Evolutionary conservation across 1,139 yeast species (phyloP), one percentile per base, ranked within the genome.

Genomic region (Pichia sp.): DNA sequence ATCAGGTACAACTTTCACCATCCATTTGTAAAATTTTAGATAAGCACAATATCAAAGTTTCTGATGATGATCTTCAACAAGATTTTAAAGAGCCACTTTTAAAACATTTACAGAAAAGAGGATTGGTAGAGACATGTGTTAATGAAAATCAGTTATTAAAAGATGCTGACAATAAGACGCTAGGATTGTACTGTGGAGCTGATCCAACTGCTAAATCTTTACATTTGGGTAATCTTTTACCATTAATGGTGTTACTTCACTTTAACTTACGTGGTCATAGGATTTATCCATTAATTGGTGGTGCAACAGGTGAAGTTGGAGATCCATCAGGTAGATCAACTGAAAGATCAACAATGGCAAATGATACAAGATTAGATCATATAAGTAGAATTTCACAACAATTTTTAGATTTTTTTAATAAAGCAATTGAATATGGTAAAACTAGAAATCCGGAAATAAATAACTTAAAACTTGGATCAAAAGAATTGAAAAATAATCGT

Each of bases 241-340:
- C 98, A 1, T 66, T 92, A 52, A 78, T 94, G 81, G 80, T 87
- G 4, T 66, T 90, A 39, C 69, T 92, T 39, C 97, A 94, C 61
- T 90, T 89, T 62, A 78, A 78, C 52, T 66, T 90, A 33, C 68
- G 94, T 31, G 98, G 98, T 1, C 96, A 90, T 60, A 77, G 78
- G 53, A 79, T 87, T 10, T 79, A 81, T 10, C 89, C 94, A 0
- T 63, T 94, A 12, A 87, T 92, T 7, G 98, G 98, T 9, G 98
- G 97, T n/a, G 98, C 97, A 9, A 92, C 99, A 0, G 97, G 97
- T 4, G 77, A 78, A 16, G 96, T 92, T 2, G 99, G 99, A 6
- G 99, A 92, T 62, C 99, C 98, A 2, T 87, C 96, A 48, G 98
- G 98, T 0, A 72, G 97, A 55, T 67, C 73, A 1, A 77, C 89